These are phyloP conservation scores for Neonectria punicea DNA, from an alignment of 2,329 filamentous ascomycete species.

Conservation along the genomic window DNA sequence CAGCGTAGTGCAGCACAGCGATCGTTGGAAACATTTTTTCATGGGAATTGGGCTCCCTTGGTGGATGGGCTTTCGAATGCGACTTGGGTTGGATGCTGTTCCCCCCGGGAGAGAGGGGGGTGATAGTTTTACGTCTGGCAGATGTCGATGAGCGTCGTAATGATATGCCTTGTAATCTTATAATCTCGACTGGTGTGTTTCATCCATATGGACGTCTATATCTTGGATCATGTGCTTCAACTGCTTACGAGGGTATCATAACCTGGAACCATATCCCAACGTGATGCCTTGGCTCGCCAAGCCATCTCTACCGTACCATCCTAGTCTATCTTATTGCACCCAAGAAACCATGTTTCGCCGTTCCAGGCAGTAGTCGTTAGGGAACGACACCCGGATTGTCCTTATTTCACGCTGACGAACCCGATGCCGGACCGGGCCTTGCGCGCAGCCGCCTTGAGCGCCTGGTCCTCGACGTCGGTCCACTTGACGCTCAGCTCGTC, in stretches of 20 bases:
- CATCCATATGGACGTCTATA: background rate
- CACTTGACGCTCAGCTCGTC: constrained; percentile 73
- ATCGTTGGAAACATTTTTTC: constrained; percentile 5
- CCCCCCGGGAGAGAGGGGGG: background rate
- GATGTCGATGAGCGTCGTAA: constrained; percentile 36
- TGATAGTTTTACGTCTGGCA: constrained; percentile 19
- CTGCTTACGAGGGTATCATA: constrained; percentile 14
- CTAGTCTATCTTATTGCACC: background rate
- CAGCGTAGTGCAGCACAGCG: constrained; percentile 18
- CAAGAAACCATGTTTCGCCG: background rate
- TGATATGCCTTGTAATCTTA: constrained; percentile 30
- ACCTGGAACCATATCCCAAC: background rate
- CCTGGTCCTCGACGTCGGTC: constrained; percentile 74
- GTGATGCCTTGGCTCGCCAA: background rate
- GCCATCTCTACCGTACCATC: background rate
- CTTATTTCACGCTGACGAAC: constrained; percentile 72
- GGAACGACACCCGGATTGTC: background rate
- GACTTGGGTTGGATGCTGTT: constrained; percentile 2
- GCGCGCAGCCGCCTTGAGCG: constrained; percentile 65
- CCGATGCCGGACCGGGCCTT: constrained; percentile 70
- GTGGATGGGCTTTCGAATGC: background rate
- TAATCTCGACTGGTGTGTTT: constrained; percentile 4
- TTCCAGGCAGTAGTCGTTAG: too few species aligned
- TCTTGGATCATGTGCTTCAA: constrained; percentile 1
- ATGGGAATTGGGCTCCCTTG: background rate